Percentiles rank a stretch among this genome's conserved stretches.
phyloP scores from a whole-genome alignment of 352 stramenopile genomes.

The Peronosclerospora sorghi region DNA sequence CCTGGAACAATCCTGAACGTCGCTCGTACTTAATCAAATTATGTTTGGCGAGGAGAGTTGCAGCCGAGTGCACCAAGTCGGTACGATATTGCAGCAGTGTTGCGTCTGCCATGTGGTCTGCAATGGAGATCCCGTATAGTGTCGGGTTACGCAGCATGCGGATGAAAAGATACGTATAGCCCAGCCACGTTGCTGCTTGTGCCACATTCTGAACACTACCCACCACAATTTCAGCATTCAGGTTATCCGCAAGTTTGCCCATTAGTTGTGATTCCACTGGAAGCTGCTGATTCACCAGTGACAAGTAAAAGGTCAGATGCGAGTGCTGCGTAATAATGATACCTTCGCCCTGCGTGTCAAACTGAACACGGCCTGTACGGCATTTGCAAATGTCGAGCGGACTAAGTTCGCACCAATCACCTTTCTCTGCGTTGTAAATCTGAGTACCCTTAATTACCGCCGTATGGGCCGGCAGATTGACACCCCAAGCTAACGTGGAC shows the following conservation, averaged over 20 bases:
- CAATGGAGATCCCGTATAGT: conserved; percentile 91
- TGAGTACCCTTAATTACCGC: conserved; percentile 99
- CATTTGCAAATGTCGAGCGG: conserved; percentile 98
- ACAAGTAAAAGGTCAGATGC: conserved; percentile 99
- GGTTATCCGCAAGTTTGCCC: conserved; percentile 91
- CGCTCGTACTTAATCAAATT: conserved; percentile 98
- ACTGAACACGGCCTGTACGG: conserved; percentile 96
- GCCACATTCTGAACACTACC: conserved; percentile 91
- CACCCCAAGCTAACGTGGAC: conserved; percentile 98
- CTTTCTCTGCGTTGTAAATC: conserved; percentile 98
- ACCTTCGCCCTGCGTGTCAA: conserved; percentile 95
- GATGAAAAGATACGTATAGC: conserved; percentile 99
- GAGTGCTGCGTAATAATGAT: conserved; percentile 99
- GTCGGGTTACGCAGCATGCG: conserved; percentile 96
- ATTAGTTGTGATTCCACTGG: conserved; percentile 99
- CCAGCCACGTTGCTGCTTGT: conserved; percentile 96
- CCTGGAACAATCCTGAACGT: conserved; percentile 90
- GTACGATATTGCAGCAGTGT: conserved; percentile 91
- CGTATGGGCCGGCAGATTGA: conserved; percentile 98
- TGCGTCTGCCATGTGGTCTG: conserved; percentile 85
- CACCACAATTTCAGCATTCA: conserved; percentile 98
- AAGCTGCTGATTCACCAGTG: conserved; percentile 98
- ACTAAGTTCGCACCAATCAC: conserved; percentile 96
- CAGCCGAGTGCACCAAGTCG: conserved; percentile 95
- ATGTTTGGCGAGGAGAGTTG: conserved; percentile 92